Evolutionary conservation across 805 yeast genomes (phyloP).

Genomic region (Hanseniaspora thailandica): DNA sequence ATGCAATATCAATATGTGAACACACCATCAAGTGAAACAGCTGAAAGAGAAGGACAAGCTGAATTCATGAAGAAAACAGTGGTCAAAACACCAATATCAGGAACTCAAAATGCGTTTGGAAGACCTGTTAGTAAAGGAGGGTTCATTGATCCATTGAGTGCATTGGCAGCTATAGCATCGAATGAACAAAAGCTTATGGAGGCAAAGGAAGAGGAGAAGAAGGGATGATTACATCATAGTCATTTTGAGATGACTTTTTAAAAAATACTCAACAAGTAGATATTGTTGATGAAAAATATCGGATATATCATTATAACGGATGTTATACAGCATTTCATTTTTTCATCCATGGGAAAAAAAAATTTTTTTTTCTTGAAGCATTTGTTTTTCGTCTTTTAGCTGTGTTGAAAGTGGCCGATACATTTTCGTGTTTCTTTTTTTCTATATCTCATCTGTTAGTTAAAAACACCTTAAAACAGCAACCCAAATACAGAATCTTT

Average conservation of each 20-base stretch:
- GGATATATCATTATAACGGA: neutral
- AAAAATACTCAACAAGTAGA: neutral
- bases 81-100: neutral
- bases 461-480: too few species aligned
- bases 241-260: neutral
- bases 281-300: neutral
- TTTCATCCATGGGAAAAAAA: neutral
- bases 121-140: neutral
- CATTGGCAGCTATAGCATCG: conserved; percentile 31
- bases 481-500: too few species aligned
- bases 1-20: neutral
- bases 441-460: too few species aligned
- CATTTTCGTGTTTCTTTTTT: neutral
- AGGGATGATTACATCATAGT: neutral
- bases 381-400: neutral
- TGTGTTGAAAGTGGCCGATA: neutral
- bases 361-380: neutral
- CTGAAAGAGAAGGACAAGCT: conserved; percentile 15
- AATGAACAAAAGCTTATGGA: conserved; percentile 18
- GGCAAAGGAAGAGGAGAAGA: conserved; percentile 3
- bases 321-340: too few species aligned
- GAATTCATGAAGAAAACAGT: neutral
- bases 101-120: neutral
- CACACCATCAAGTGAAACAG: conserved; percentile 19
- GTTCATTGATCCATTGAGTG: conserved; percentile 28